Conservation (phyloP, 73 alveolate genomes). For the Paramecium bursaria region DNA sequence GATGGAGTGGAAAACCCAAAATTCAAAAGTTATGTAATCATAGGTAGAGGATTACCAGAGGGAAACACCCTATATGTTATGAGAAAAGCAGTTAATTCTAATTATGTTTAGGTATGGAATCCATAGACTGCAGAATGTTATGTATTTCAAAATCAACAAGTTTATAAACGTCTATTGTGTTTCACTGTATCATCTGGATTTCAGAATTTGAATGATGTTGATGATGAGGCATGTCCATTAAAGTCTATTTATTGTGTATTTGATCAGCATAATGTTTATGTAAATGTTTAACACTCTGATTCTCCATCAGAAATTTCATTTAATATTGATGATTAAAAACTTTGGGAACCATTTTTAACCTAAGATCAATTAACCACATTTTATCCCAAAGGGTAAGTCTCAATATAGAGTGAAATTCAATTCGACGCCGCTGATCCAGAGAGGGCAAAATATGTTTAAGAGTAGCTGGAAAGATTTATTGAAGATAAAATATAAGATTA, state of each 20-base stretch:
- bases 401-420: slow-evolving; percentile 85
- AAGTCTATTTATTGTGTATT: slow-evolving; percentile 93
- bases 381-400: slow-evolving; percentile 78
- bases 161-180: slow-evolving; percentile 78
- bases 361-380: slow-evolving; percentile 73
- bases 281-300: slow-evolving; percentile 82
- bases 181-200: slow-evolving; percentile 86
- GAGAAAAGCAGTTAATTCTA: slow-evolving; percentile 80
- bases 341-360: slow-evolving; percentile 95
- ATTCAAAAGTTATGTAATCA: slow-evolving; percentile 85
- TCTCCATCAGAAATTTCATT: slow-evolving; percentile 94
- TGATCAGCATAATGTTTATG: slow-evolving; percentile 91
- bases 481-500: slow-evolving; percentile 73
- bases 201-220: slow-evolving; percentile 73
- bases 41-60: slow-evolving; percentile 99
- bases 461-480: slow-evolving; percentile 71
- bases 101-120: slow-evolving; percentile 97
- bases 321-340: slow-evolving; percentile 82
- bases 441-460: slow-evolving; percentile 72
- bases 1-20: slow-evolving; percentile 79
- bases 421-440: slow-evolving; percentile 77
- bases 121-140: slow-evolving; percentile 94
- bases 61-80: slow-evolving; percentile 97
- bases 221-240: slow-evolving; percentile 91
- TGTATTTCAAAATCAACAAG: slow-evolving; percentile 87